phyloP scores from a whole-genome alignment of 176 grass and related monocot genomes.

The maize (Zea mays) region DNA sequence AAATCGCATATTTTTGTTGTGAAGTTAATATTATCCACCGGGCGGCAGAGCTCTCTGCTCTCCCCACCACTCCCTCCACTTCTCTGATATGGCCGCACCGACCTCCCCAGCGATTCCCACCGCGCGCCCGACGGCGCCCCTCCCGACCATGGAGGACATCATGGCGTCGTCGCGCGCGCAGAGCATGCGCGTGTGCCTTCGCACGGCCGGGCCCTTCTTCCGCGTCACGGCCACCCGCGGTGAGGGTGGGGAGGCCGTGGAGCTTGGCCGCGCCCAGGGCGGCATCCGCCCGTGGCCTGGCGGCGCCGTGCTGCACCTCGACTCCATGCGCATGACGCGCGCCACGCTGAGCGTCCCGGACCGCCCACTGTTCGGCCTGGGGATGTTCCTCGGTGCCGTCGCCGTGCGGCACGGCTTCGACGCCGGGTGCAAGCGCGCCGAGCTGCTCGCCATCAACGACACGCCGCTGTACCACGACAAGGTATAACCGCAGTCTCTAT shows the following conservation, averaged over 20 bases:
- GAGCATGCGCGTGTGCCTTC: conserved; percentile 56
- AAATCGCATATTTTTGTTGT: no score
- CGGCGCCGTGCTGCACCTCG: conserved; percentile 67
- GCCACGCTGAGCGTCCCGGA: conserved; percentile 51
- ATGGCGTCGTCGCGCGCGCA: conserved; percentile 57
- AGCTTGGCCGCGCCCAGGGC: conserved; percentile 78
- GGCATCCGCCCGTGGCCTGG: conserved; percentile 62
- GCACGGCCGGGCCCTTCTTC: conserved; percentile 74
- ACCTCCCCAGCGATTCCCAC: conserved; percentile 6
- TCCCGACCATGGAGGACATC: conserved; percentile 79
- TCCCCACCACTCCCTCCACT: conserved; percentile 5
- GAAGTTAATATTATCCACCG: not conserved
- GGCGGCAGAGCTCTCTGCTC: not conserved
- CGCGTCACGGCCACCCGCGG: conserved; percentile 44
- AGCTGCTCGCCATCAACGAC: conserved; percentile 91
- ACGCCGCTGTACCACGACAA: conserved; percentile 74
- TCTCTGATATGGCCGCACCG: conserved; percentile 23
- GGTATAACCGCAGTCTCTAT: conserved; percentile 34
- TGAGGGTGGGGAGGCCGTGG: conserved; percentile 12
- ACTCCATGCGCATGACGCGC: conserved; percentile 74
- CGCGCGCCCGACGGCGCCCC: not conserved
- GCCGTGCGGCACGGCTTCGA: conserved; percentile 84
- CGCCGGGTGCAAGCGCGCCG: conserved; percentile 65
- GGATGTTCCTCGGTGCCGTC: conserved; percentile 81
- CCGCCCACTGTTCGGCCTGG: conserved; percentile 76